Conservation (phyloP, 306 rosid species). For the Boehmeria nivea region DNA sequence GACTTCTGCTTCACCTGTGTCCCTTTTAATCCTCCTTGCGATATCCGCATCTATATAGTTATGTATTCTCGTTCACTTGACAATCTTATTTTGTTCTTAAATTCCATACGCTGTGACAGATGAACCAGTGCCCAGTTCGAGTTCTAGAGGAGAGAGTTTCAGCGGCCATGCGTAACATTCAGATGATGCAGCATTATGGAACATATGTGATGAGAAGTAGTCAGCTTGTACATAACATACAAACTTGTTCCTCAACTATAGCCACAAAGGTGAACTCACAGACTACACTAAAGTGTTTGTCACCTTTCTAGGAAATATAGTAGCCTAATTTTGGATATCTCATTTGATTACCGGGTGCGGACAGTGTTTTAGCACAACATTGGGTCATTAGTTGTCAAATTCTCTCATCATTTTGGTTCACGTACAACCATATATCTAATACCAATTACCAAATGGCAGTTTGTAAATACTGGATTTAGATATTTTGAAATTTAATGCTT, state of each 20-base stretch:
- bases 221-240: conserved; percentile 40
- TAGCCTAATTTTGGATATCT: conserved; percentile 18
- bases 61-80: background rate
- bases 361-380: background rate
- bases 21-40: too few species aligned
- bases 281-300: conserved; percentile 13
- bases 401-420: conserved; percentile 14
- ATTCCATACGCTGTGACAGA: conserved; percentile 33
- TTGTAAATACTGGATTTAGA: conserved; percentile 11
- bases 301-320: conserved; percentile 16
- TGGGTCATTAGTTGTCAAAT: too few species aligned
- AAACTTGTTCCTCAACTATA: conserved; percentile 21
- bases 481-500: conserved; percentile 1
- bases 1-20: too few species aligned
- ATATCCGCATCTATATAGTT: background rate
- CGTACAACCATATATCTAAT: conserved; percentile 15
- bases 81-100: background rate
- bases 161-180: conserved; percentile 26
- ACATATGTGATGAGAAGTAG: conserved; percentile 16
- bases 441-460: conserved; percentile 7
- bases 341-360: background rate
- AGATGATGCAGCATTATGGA: conserved; percentile 19
- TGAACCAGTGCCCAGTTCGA: conserved; percentile 44
- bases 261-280: conserved; percentile 25
- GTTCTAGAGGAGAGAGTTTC: conserved; percentile 37